These are phyloP conservation scores for Cerioporus squamosus DNA, from an alignment of 1,284 basidiomycete species.

Conservation along the genomic window DNA sequence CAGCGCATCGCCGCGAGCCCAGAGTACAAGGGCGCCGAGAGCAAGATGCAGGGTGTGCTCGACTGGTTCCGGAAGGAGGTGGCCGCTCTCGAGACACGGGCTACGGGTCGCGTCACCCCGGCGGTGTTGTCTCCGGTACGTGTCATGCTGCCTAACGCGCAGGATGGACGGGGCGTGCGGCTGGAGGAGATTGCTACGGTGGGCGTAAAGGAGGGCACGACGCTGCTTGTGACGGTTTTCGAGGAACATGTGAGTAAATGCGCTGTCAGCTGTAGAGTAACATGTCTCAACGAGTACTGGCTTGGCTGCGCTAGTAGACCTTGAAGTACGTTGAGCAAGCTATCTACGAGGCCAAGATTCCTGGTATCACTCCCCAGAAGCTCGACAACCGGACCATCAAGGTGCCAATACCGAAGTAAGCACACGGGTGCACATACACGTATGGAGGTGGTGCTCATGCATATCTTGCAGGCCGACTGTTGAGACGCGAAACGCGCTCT, in stretches of 20 bases:
- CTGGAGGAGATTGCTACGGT: conserved; percentile 77
- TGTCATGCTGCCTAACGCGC: conserved; percentile 51
- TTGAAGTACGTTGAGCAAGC: conserved; percentile 74
- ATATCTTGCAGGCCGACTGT: conserved; percentile 64
- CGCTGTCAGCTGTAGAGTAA: background rate
- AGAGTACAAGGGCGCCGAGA: conserved; percentile 62
- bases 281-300: background rate
- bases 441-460: background rate
- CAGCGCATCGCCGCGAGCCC: conserved; percentile 38
- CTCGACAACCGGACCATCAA: conserved; percentile 71
- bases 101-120: conserved; percentile 75
- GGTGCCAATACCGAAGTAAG: conserved; percentile 78
- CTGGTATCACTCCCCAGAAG: conserved; percentile 71
- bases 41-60: conserved; percentile 63
- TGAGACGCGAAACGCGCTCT: conserved; percentile 63
- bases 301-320: conserved; percentile 51
- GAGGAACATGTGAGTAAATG: conserved; percentile 64
- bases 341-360: conserved; percentile 72
- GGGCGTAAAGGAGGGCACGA: conserved; percentile 76
- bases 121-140: conserved; percentile 70
- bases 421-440: conserved; percentile 2
- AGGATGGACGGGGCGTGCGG: conserved; percentile 34
- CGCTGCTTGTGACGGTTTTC: conserved; percentile 72
- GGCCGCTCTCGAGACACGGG: conserved; percentile 67
- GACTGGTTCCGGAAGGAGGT: conserved; percentile 78